These are phyloP conservation scores for Saposhnikovia divaricata DNA, from an alignment of 129 eudicot genomes.

Conservation along the genomic window DNA sequence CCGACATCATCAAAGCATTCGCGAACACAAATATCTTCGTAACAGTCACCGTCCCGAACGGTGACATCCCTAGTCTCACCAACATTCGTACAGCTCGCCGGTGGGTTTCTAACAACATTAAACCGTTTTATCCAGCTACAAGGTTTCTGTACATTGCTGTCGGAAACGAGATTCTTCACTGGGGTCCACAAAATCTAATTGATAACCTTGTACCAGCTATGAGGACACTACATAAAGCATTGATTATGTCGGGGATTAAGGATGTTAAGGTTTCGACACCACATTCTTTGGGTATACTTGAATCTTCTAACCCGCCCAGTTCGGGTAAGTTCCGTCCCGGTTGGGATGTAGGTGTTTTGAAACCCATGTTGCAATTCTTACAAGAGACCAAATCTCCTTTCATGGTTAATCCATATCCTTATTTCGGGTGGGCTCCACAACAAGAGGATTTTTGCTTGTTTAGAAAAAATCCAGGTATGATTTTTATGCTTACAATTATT, in stretches of 20 bases:
- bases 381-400: conserved; percentile 62
- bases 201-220: conserved; percentile 81
- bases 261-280: conserved; percentile 64
- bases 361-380: conserved; percentile 63
- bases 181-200: conserved; percentile 74
- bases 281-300: conserved; percentile 64
- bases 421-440: conserved; percentile 52
- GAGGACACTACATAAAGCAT: conserved; percentile 52
- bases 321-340: conserved; percentile 76
- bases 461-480: conserved; percentile 37
- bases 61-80: conserved; percentile 63
- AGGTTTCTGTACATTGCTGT: conserved; percentile 56
- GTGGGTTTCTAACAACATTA: conserved; percentile 48
- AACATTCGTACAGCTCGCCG: conserved; percentile 44
- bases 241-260: conserved; percentile 29
- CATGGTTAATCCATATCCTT: conserved; percentile 93
- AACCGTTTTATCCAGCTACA: conserved; percentile 63
- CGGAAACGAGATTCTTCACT: conserved; percentile 83
- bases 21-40: conserved; percentile 63
- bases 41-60: conserved; percentile 85
- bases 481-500: background rate
- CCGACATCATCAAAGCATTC: conserved; percentile 24
- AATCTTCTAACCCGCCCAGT: conserved; percentile 65
- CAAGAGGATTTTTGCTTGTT: conserved; percentile 40
- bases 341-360: conserved; percentile 68